phyloP scores from a whole-genome alignment of 23 red algal genomes.

The Agarophyton chilense region DNA sequence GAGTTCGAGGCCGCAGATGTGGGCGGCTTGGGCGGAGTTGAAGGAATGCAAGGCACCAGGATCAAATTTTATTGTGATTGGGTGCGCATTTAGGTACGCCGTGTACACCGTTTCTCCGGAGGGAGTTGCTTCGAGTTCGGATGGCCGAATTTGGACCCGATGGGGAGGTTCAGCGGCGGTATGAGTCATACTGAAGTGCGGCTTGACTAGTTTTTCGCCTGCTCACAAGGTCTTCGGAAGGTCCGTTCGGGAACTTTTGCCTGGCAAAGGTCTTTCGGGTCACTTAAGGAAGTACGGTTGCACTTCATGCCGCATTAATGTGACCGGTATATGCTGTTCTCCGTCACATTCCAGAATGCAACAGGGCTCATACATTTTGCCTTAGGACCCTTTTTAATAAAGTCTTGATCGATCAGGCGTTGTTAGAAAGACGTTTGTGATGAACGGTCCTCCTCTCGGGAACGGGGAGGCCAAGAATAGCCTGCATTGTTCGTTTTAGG shows the following conservation, averaged over 20 bases:
- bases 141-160: too few relatives aligned
- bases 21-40: too few relatives aligned
- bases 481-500: neutral
- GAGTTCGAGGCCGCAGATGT: too few relatives aligned
- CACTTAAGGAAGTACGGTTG: neutral
- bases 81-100: neutral
- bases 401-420: neutral
- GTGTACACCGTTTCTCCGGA: neutral
- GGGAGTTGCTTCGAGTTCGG: neutral
- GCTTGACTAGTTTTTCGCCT: neutral
- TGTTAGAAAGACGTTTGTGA: too few relatives aligned
- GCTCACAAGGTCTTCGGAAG: neutral
- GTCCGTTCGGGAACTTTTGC: neutral
- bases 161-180: neutral
- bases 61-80: too few relatives aligned
- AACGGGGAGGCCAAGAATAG: neutral
- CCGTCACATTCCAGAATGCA: neutral
- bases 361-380: neutral
- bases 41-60: too few relatives aligned
- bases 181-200: neutral
- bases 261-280: neutral
- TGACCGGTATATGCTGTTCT: neutral
- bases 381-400: neutral
- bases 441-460: neutral
- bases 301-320: constrained; percentile 4